Base-by-base conservation (phyloP, 768 basidiomycete genomes). In the Flagelloscypha sp. region DNA sequence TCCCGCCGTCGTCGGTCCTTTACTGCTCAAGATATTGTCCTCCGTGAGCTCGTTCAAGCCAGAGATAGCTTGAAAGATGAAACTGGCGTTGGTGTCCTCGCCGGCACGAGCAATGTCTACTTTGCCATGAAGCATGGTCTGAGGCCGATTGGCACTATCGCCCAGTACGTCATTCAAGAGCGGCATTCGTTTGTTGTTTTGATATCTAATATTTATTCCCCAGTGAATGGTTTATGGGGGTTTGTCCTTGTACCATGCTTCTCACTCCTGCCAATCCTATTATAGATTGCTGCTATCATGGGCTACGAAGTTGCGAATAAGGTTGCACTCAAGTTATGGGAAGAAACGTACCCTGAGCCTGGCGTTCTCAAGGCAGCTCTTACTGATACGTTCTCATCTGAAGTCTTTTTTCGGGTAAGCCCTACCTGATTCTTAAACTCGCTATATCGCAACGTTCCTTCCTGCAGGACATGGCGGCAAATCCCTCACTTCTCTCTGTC, bases 331-430 rank as follows among this genome's bases (percentile, higher is more conserved):
- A 69, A 81, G 27, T 70, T 87, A 33, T 99, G 95, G 95, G 86
- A 97, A 51, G 58, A 73, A 30, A 77, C 83, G 27, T 81, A 84
- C 47, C 59, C 62, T 4, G 55, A 74, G 51, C 45, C 61, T 21
- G 41, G 49, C 15, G 59, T 76, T 19, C 70, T 82, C 36, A n/a
- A n/a, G n/a, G 73, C 88, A 39, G 89, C 92, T 13, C 63, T 97
- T 22, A 95, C 95, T 10, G 95, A 99, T 59, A 99, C 95, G 0
- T 98, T 95, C 58, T 85, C 92, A 5, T 87, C 85, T 2, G 59
- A 72, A 21, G 78, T 74, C 0, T 98, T 97, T 61, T 92, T 89
- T 65, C 70, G 75, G 61, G 90, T 74, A 52, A 17, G 48, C 27
- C 16, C 47, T 45, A 8, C n/a, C 4, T 27, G n/a, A n/a, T n/a